A percentile compares a stretch with the other conserved stretches of the same genome.
phyloP scores from a whole-genome alignment of 2,329 filamentous ascomycete genomes.

The Cladorrhinum sp. region DNA sequence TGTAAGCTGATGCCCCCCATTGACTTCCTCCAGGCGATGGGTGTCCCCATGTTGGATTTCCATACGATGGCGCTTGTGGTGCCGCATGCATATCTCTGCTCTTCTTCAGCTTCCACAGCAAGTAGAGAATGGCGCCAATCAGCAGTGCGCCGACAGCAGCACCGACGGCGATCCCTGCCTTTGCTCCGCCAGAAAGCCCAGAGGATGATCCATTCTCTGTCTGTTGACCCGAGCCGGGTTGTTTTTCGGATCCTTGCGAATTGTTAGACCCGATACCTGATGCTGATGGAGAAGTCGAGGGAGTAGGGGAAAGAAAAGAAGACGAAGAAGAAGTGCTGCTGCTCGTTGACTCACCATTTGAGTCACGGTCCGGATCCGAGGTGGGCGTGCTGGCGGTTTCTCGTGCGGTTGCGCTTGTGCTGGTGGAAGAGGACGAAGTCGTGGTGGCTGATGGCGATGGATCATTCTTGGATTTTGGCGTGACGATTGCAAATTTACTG shows the following conservation, averaged over 20 bases:
- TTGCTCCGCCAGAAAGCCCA: conserved; percentile 1
- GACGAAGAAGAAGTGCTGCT: too few relatives aligned
- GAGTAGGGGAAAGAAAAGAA: not conserved
- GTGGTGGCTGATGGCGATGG: not conserved
- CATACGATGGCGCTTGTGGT: not conserved
- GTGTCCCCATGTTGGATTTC: not conserved
- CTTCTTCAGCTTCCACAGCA: conserved; percentile 11
- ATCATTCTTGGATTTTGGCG: not conserved
- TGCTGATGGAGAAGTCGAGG: too few relatives aligned
- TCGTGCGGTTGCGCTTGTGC: not conserved
- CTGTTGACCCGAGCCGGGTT: not conserved
- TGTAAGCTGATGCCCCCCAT: not conserved
- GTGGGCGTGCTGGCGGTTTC: not conserved
- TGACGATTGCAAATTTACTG: not conserved
- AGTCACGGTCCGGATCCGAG: too few relatives aligned
- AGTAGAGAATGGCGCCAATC: conserved; percentile 8
- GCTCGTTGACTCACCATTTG: too few relatives aligned
- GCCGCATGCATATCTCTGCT: conserved; percentile 8
- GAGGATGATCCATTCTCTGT: not conserved
- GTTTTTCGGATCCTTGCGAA: not conserved
- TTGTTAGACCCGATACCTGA: not conserved
- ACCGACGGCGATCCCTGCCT: conserved; percentile 14
- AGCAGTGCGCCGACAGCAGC: conserved; percentile 7
- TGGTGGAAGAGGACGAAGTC: not conserved
- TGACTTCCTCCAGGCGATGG: not conserved